Evolutionary conservation across 106 monocot species (phyloP), one percentile per base, ranked within the genome.

Genomic region (Allium cepa): DNA sequence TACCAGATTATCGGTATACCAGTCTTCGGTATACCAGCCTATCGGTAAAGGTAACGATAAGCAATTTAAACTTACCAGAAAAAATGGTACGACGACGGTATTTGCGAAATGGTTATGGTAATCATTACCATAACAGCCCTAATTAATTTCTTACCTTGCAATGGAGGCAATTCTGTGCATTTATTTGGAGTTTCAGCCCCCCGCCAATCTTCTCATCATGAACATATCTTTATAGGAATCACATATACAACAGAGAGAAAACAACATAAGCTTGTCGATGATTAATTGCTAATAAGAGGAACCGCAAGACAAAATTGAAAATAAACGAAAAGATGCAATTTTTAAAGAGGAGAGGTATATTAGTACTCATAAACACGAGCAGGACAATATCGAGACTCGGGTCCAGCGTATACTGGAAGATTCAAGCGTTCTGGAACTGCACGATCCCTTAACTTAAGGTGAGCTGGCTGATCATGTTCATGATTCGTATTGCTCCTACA

Each of bases 111-210:
- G n/a, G n/a, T n/a, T n/a, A n/a, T n/a, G n/a, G n/a, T n/a, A n/a
- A n/a, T n/a, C n/a, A n/a, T n/a, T n/a, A n/a, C n/a, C n/a, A n/a
- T n/a, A n/a, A n/a, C n/a, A n/a, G n/a, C n/a, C n/a, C n/a, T n/a
- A n/a, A n/a, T n/a, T n/a, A n/a, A n/a, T n/a, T n/a, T 36, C 36
- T 36, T 83, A 99, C 99, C 99, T 99, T 99, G 79, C 99, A 99
- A 69, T 99, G 99, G 70, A 99, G 99, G 70, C 92, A 99, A 76
- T 99, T 99, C 76, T 99, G 99, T n/a, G 87, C 92, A 80, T 99
- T 90, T 75, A 99, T 90, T 52, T 99, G 90, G 57, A 99, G 99
- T 76, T 90, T 90, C 59, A 72, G 18, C 27, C 53, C 75, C 36
- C 36, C n/a, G n/a, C n/a, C 36, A 66, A 77, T 70, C 47, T 87